These are phyloP conservation scores for Silene uniflora DNA, from an alignment of 148 eudicot species.

Conservation along the genomic window DNA sequence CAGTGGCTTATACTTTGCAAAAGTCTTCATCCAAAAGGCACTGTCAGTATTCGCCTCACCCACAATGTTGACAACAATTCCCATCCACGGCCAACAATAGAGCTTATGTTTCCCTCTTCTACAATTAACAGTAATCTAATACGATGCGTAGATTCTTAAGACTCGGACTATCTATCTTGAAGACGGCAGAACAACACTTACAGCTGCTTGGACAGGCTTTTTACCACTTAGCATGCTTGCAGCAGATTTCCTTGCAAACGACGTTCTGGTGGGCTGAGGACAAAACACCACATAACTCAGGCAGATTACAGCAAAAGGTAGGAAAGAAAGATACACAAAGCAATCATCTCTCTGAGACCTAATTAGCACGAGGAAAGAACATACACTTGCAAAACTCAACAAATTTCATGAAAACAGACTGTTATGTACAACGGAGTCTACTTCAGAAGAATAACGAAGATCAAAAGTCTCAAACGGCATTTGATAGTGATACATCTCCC, in stretches of 20 bases:
- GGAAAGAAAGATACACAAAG: background rate
- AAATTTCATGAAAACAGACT: no score
- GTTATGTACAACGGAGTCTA: background rate
- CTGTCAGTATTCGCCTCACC: constrained; percentile 24
- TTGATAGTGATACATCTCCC: background rate
- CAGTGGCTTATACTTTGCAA: constrained; percentile 47
- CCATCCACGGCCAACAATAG: no score
- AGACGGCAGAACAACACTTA: constrained; percentile 33
- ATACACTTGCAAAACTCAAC: no score
- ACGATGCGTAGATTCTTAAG: background rate
- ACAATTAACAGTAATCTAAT: no score
- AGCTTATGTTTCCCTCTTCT: constrained; percentile 31
- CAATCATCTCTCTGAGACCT: background rate
- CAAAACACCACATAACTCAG: background rate
- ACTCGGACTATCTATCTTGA: background rate
- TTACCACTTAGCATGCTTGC: constrained; percentile 98
- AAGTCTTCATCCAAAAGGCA: constrained; percentile 45
- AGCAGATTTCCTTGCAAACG: constrained; percentile 69
- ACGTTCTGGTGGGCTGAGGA: constrained; percentile 56
- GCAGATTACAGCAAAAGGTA: background rate
- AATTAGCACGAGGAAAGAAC: background rate
- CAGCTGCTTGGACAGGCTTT: constrained; percentile 69
- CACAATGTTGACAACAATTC: constrained; percentile 56
- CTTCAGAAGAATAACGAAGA: background rate
- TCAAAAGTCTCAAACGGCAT: background rate